Evolutionary conservation across 495 filamentous ascomycete species (phyloP), one percentile per base, ranked within the genome.

Genomic region (Xylaria grammica): DNA sequence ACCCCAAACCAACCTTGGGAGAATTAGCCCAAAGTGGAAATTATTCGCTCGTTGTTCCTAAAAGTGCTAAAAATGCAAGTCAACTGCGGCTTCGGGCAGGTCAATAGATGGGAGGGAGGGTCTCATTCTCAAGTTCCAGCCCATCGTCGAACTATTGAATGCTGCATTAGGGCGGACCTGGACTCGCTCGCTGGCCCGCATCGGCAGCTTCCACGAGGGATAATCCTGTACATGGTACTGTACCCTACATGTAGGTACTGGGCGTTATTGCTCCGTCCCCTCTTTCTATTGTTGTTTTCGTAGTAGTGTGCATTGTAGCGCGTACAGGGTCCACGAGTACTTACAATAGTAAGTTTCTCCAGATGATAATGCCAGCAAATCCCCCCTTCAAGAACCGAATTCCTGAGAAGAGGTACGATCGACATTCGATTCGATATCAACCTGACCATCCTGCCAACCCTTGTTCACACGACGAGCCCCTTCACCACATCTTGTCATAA

Each of bases 361-460:
- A 49, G 40, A 58, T 61, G 58, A 61, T 64, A 57, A 64, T 64
- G 62, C 62, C 62, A 64, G 50, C 62, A 49, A 64, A 64, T 58
- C 62, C 60, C 60, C 36, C 51, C 48, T 24, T 26, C 60, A 13
- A 24, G 7, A 24, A 19, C 32, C n/a, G 22, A 30, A 24, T n/a
- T 26, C 42, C 52, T 58, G 34, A 45, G 62, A 50, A 49, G 53
- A 56, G 51, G 52, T 50, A 58, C 62, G 62, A 64, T 64, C 62
- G 62, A 51, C 62, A 64, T 50, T 34, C 26, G 52, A 64, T 50
- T 34, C 26, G 52, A 42, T 58, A 64, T 58, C 52, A 63, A 63
- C 61, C 46, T 63, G 4, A 11, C 52, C 24, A 34, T 58, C 26
- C 50, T 50, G 52, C 34, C 62, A 64, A 57, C 26, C 40, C 36